These are phyloP conservation scores for Dothidotthia symphoricarpi DNA, from an alignment of 2,329 filamentous ascomycete genomes.

Conservation along the genomic window DNA sequence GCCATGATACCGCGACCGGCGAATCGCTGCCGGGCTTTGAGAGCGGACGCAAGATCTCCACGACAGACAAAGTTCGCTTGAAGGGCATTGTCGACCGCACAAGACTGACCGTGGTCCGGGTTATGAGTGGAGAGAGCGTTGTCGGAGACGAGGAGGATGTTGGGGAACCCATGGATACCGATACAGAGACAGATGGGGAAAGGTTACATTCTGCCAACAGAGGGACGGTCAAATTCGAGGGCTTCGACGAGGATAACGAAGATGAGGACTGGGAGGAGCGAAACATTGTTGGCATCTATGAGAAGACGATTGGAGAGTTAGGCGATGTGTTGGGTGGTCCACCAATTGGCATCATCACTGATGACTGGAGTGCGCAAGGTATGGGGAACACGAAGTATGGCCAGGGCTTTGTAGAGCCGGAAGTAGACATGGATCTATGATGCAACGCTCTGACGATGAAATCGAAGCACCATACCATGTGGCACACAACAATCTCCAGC, in stretches of 20 bases:
- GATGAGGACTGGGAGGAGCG: slow-evolving; percentile 32
- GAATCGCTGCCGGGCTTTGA: slow-evolving; percentile 70
- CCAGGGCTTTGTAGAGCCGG: slow-evolving; percentile 16
- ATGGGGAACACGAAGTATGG: slow-evolving; percentile 10
- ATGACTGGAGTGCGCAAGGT: slow-evolving; percentile 29
- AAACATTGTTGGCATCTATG: slow-evolving; percentile 65
- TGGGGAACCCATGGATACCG: slow-evolving; percentile 29
- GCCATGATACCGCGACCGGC: slow-evolving; percentile 64
- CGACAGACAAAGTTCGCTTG: slow-evolving; percentile 84
- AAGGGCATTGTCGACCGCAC: slow-evolving; percentile 78
- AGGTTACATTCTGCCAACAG: slow-evolving; percentile 25
- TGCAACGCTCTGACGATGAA: no score
- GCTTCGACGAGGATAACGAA: slow-evolving; percentile 47
- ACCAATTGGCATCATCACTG: slow-evolving; percentile 50
- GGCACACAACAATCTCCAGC: no score
- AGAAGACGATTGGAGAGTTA: slow-evolving; percentile 72
- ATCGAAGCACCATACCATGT: no score
- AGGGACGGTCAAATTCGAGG: slow-evolving; percentile 38
- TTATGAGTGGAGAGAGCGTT: slow-evolving; percentile 58
- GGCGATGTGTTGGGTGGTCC: slow-evolving; percentile 62
- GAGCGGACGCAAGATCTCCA: slow-evolving; percentile 62
- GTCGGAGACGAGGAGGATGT: slow-evolving; percentile 35
- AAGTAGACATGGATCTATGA: slow-evolving; percentile 12
- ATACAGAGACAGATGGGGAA: slow-evolving; percentile 31
- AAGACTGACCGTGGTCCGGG: slow-evolving; percentile 67